Percentiles rank a stretch among this genome's conserved stretches.
Conservation (phyloP, 1,139 yeast species). For the Pichia sp. region DNA sequence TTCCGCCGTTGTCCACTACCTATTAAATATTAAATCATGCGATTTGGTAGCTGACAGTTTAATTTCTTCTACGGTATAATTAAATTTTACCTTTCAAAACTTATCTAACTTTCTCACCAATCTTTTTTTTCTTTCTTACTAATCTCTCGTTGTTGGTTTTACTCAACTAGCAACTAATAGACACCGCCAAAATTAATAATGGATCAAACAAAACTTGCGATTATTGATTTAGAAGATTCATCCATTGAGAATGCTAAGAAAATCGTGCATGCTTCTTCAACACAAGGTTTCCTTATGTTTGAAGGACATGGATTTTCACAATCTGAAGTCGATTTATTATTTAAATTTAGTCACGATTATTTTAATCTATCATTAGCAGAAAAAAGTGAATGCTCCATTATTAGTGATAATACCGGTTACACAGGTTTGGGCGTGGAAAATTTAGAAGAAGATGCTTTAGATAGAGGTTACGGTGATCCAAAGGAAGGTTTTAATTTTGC, state of each 20-base stretch:
- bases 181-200: neutral
- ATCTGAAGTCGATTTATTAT: slow-evolving; percentile 39
- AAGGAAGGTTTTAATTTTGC: slow-evolving; percentile 39
- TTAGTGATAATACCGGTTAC: slow-evolving; percentile 43
- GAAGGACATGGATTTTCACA: slow-evolving; percentile 50
- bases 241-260: slow-evolving; percentile 36
- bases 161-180: neutral
- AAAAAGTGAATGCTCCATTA: slow-evolving; percentile 36
- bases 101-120: too few relatives aligned
- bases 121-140: too few relatives aligned
- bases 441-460: slow-evolving; percentile 40
- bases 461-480: slow-evolving; percentile 46
- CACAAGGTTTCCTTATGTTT: slow-evolving; percentile 50
- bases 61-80: too few relatives aligned
- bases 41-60: too few relatives aligned
- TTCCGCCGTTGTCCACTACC: too few relatives aligned
- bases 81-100: too few relatives aligned
- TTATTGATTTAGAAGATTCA: slow-evolving; percentile 38
- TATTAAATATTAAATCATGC: too few relatives aligned
- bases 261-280: slow-evolving; percentile 43
- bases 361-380: slow-evolving; percentile 38
- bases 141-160: neutral
- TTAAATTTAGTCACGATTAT: slow-evolving; percentile 38
- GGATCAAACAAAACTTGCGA: slow-evolving; percentile 32
- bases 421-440: slow-evolving; percentile 47